phyloP scores from a whole-genome alignment of 2,329 filamentous ascomycete genomes.

The Colletotrichum truncatum region DNA sequence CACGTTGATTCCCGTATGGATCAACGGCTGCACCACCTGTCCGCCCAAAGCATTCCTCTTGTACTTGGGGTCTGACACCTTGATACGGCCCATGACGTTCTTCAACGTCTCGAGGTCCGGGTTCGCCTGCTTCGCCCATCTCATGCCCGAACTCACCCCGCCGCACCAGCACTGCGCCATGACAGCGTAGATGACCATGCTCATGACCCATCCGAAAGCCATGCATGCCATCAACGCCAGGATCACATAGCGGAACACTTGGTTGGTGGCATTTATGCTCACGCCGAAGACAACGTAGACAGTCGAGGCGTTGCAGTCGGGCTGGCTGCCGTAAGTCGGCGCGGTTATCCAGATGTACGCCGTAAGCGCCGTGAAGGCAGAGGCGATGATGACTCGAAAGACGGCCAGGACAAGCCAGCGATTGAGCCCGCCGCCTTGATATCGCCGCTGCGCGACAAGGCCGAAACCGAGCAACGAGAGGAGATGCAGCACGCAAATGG shows the following conservation, averaged over 20 bases:
- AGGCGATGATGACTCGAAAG: neutral
- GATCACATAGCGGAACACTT: neutral
- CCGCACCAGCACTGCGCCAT: no score
- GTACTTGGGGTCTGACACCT: no score
- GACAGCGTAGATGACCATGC: no score
- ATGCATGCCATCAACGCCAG: neutral
- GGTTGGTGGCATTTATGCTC: neutral
- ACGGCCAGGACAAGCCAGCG: neutral
- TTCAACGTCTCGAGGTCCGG: no score
- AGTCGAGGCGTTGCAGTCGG: neutral
- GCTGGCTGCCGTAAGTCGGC: neutral
- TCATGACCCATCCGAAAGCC: no score
- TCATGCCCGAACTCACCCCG: no score
- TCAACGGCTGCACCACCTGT: no score
- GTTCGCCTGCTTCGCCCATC: no score
- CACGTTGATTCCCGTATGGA: no score
- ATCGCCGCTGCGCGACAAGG: neutral
- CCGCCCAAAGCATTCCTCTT: no score
- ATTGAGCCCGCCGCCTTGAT: neutral
- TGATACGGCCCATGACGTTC: no score
- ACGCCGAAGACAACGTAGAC: neutral
- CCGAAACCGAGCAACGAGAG: neutral
- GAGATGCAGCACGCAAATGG: conserved; percentile 1
- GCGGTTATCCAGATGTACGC: neutral
- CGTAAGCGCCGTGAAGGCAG: neutral